phyloP scores from a whole-genome alignment of 306 rosid genomes.

The Canavalia gladiata region DNA sequence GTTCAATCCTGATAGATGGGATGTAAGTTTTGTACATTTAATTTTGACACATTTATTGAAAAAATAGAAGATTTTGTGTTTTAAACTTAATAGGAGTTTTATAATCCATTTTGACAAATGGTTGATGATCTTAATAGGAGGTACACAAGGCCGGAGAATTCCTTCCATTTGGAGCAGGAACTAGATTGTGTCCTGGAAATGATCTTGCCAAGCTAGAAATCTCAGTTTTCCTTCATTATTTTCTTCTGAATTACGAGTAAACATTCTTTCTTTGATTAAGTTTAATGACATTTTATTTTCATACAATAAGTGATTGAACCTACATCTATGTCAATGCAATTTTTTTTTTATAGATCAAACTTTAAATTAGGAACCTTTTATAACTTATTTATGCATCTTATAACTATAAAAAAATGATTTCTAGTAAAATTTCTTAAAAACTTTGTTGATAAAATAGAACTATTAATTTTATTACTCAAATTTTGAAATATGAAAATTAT shows the following conservation, averaged over 20 bases:
- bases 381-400: too few species aligned
- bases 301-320: neutral
- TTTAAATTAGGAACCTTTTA: too few species aligned
- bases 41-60: neutral
- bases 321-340: too few species aligned
- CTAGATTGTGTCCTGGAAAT: slow-evolving; percentile 69
- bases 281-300: neutral
- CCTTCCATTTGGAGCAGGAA: slow-evolving; percentile 87
- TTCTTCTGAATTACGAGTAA: slow-evolving; percentile 68
- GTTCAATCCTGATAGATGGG: slow-evolving; percentile 77
- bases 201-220: slow-evolving; percentile 70
- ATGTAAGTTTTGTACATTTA: slow-evolving; percentile 53
- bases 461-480: neutral
- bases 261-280: neutral
- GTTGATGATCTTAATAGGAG: slow-evolving; percentile 35
- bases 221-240: slow-evolving; percentile 74
- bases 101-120: neutral
- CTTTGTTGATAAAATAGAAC: too few species aligned
- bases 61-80: neutral
- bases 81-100: neutral
- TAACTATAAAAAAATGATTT: too few species aligned
- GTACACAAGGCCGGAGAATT: slow-evolving; percentile 71
- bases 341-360: too few species aligned
- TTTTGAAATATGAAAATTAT: too few species aligned
- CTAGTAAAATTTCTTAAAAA: too few species aligned